These are phyloP conservation scores for Candida buenavistaensis DNA, from an alignment of 1,139 yeast species.

Conservation along the genomic window DNA sequence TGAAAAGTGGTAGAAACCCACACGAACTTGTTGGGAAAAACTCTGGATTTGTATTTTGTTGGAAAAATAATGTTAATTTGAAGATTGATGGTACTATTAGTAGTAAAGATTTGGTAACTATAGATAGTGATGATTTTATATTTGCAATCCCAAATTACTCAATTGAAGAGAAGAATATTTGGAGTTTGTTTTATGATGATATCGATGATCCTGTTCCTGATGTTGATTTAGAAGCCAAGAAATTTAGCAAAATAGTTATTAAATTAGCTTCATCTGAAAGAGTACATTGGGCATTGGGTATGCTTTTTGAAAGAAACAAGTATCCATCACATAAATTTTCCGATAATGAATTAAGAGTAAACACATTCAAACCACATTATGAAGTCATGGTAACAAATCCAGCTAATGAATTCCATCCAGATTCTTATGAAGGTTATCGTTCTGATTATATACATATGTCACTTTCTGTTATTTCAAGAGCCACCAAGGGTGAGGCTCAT, in stretches of 20 bases:
- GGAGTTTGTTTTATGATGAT: conserved; percentile 38
- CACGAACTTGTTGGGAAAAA: conserved; percentile 65
- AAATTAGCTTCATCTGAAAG: conserved; percentile 39
- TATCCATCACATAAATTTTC: conserved; percentile 19
- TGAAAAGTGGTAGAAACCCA: conserved; percentile 74
- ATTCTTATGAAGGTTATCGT: conserved; percentile 78
- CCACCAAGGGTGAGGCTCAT: conserved; percentile 41
- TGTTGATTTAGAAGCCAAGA: conserved; percentile 29
- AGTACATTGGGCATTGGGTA: conserved; percentile 45
- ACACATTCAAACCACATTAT: conserved; percentile 41
- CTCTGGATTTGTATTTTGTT: conserved; percentile 80
- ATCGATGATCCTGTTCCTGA: conserved; percentile 19
- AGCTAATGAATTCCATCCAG: conserved; percentile 47
- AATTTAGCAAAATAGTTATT: conserved; percentile 40
- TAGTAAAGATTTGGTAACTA: conserved; percentile 60
- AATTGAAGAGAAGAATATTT: conserved; percentile 28
- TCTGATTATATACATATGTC: conserved; percentile 81
- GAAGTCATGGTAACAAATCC: conserved; percentile 46
- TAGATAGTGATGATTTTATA: conserved; percentile 65
- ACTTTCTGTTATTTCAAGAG: conserved; percentile 44
- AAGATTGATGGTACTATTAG: conserved; percentile 61
- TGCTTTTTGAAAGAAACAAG: conserved; percentile 41
- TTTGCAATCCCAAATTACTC: conserved; percentile 66
- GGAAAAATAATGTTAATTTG: conserved; percentile 66
- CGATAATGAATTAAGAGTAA: conserved; percentile 34